Evolutionary conservation across 1,139 yeast species (phyloP), one percentile per base, ranked within the genome.

Genomic region (Debaryomyces fabryi): DNA sequence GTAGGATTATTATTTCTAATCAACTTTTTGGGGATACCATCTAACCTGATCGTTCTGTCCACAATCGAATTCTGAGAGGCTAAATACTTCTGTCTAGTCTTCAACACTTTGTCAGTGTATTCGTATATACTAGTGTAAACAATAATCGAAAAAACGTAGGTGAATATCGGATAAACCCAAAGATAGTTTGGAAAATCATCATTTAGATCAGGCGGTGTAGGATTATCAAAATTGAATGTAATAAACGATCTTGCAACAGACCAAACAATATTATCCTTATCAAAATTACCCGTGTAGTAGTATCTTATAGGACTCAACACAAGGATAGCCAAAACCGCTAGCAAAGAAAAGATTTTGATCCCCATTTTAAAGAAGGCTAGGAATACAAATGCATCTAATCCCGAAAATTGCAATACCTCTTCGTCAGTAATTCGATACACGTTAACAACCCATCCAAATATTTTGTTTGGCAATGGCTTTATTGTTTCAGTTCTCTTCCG

Each of bases 1-100:
- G 51, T 52, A 1, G 77, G 75, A 39, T 72, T 73, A 21, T 69
- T 67, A 47, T 72, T 76, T 43, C 68, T 68, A 47, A 74, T 58
- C 51, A 81, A 60, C 42, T 67, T 63, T 42, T 65, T 69, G 0
- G 87, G 87, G n/a, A 93, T 89, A 0, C 98, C 98, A 39, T 95
- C 87, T 23, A 93, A 67, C 50, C 95, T 74, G 47, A 93, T 88
- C 0, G 99, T 93, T 59, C 97, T 76, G 72, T 93, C 99, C 0
- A 98, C 91, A 47, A 93, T 81, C 6, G 97, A 86, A 63, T 88
- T 87, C 63, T 92, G 98, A 45, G 84, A 81, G 0, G 98, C 98
- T 55, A 93, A 72, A 62, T 88, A 88, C 54, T 78, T 75, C 63
- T 93, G 99, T 49, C 99, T 78, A 18, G 88, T 85, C 49, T 78